A percentile compares a stretch with the other conserved stretches of the same genome.
These are phyloP conservation scores for Aspergillus carlsbadensis DNA, from an alignment of 495 filamentous ascomycete species.

Conservation along the genomic window DNA sequence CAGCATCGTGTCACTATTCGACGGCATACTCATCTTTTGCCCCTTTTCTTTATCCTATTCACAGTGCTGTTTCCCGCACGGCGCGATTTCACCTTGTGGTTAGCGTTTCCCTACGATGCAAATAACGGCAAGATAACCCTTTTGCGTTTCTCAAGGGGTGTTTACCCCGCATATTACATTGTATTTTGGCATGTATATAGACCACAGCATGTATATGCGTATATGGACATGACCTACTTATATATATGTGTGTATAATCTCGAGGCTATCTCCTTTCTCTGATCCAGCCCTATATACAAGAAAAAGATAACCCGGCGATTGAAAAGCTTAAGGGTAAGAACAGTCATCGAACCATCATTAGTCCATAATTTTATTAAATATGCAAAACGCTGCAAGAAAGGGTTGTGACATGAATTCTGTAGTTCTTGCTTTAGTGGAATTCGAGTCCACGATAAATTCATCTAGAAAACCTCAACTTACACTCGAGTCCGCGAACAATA, in stretches of 20 bases:
- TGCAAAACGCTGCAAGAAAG: too few species aligned
- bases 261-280: too few species aligned
- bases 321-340: too few species aligned
- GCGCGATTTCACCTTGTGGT: not conserved
- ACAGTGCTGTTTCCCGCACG: not conserved
- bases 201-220: not conserved
- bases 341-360: too few species aligned
- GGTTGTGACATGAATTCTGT: too few species aligned
- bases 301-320: too few species aligned
- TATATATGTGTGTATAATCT: too few species aligned
- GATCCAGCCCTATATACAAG: not conserved
- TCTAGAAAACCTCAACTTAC: too few species aligned
- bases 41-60: not conserved
- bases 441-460: too few species aligned
- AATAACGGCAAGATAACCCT: not conserved
- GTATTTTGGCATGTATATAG: not conserved
- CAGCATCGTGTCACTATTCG: not conserved
- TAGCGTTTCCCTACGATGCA: not conserved
- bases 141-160: not conserved
- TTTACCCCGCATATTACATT: not conserved
- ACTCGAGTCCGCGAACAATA: too few species aligned
- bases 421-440: too few species aligned
- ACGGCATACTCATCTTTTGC: slow-evolving; percentile 7
- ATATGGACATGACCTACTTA: not conserved
- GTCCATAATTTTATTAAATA: too few species aligned